Base-by-base conservation (phyloP, 331 rosid genomes). In the Rhamnella rubrinervis region DNA sequence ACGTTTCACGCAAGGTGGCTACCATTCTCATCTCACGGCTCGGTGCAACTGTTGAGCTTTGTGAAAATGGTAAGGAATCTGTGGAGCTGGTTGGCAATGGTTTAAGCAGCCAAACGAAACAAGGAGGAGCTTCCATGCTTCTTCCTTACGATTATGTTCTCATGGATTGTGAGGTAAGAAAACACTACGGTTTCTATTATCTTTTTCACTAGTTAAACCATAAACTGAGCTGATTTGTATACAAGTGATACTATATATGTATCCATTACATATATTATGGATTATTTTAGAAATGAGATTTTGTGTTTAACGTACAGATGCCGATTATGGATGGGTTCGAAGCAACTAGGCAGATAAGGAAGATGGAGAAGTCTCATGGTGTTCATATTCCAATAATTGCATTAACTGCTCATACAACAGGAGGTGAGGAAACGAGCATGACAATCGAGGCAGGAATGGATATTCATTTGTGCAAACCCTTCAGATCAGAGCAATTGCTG, bases 111-210 rank as follows among this genome's bases (percentile, higher is more conserved):
- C 79, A 55, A 28, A 15, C 64, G 46, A 68, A 75, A 49, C 39
- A 51, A 13, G 56, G 11, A 17, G 58, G 65, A 35, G 49, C 71
- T 66, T 73, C 37, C 41, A 57, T 79, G 35, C 25, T 26, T 66
- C 77, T 75, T 66, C 93, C 93, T 50, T 88, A 76, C 21, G 87
- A 91, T 74, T 91, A 78, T 71, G 83, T 88, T 68, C 69, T 91
- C 35, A 91, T 91, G 97, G 97, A 91, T 50, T 86, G 91, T 28
- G 83, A 83, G 96, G 97, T 86, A 79, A 78, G 35, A 31, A 31
- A 31, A 31, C 35, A 47, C 8, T 31, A 40, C 6, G 28, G 38
- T 20, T 52, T 19, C 56, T 5, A 53, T 59, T 12, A 6, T 17
- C 14, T 26, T 40, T 40, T 20, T 49, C 26, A 62, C 9, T 35